These are phyloP conservation scores for Plantago coronopus DNA, from an alignment of 305 asterid species.

Conservation along the genomic window DNA sequence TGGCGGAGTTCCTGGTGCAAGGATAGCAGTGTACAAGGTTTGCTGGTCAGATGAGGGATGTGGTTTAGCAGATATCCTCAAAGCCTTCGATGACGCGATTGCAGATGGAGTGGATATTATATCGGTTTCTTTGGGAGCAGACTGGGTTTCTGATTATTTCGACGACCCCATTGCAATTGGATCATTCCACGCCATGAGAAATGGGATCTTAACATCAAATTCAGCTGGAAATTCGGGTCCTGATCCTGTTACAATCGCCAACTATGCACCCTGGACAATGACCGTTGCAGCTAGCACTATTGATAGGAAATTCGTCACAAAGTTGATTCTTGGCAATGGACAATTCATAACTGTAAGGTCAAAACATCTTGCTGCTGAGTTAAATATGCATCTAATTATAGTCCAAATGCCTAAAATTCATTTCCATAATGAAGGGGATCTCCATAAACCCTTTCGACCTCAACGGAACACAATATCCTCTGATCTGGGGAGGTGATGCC, in stretches of 20 bases:
- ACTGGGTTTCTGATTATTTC: slow-evolving; percentile 22
- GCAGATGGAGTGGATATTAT: slow-evolving; percentile 65
- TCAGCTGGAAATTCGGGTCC: slow-evolving; percentile 51
- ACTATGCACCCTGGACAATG: slow-evolving; percentile 55
- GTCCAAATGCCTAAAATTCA: too few species aligned
- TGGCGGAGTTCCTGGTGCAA: slow-evolving; percentile 51
- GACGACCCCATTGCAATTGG: slow-evolving; percentile 58
- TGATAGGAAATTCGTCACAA: slow-evolving; percentile 38
- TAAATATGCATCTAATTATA: neutral
- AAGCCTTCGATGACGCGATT: slow-evolving; percentile 61
- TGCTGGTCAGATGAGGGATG: slow-evolving; percentile 42
- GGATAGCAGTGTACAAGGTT: slow-evolving; percentile 54
- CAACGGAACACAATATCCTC: slow-evolving; percentile 38
- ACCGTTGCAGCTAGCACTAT: slow-evolving; percentile 62
- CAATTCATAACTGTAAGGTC: slow-evolving; percentile 36
- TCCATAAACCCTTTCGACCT: slow-evolving; percentile 37
- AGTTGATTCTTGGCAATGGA: slow-evolving; percentile 46
- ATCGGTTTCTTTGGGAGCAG: slow-evolving; percentile 45
- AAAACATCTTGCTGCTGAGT: neutral
- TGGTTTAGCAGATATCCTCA: slow-evolving; percentile 38
- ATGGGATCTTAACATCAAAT: slow-evolving; percentile 48
- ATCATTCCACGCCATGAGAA: slow-evolving; percentile 59
- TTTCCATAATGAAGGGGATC: slow-evolving; percentile 31
- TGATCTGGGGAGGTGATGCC: slow-evolving; percentile 58
- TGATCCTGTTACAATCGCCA: slow-evolving; percentile 28